Conservation (phyloP, 73 alveolate species). For the Blepharisma japonicum region DNA sequence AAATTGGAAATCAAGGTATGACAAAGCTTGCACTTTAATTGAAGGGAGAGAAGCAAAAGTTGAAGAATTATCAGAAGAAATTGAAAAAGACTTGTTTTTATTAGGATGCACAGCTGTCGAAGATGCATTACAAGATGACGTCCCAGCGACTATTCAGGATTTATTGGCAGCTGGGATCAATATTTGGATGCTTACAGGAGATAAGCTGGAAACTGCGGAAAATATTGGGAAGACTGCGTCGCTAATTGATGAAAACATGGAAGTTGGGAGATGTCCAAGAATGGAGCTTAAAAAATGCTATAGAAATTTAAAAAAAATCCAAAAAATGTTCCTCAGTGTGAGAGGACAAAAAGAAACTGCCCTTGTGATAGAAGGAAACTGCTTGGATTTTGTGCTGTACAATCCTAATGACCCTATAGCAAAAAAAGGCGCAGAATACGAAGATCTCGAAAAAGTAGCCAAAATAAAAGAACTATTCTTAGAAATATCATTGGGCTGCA, state of each 20-base stretch:
- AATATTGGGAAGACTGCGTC: slow-evolving; percentile 25
- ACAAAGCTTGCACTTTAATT: slow-evolving; percentile 24
- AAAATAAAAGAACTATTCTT: not conserved
- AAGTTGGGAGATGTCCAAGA: not conserved
- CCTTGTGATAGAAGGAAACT: slow-evolving; percentile 22
- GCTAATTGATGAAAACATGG: slow-evolving; percentile 22
- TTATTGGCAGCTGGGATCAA: slow-evolving; percentile 80
- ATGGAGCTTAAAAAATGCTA: not conserved
- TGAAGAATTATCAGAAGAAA: slow-evolving; percentile 43
- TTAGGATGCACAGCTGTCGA: slow-evolving; percentile 95
- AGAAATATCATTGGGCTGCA: slow-evolving; percentile 33
- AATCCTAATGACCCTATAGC: not conserved
- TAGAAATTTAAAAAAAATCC: not conserved
- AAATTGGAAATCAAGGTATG: slow-evolving; percentile 33
- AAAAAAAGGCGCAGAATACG: not conserved
- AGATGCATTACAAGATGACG: slow-evolving; percentile 94
- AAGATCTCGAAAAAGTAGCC: not conserved
- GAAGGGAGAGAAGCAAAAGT: slow-evolving; percentile 29
- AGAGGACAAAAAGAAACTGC: slow-evolving; percentile 20
- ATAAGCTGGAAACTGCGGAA: slow-evolving; percentile 97
- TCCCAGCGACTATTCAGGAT: slow-evolving; percentile 87
- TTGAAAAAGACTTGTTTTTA: slow-evolving; percentile 74
- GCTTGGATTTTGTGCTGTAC: not conserved
- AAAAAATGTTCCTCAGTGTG: not conserved
- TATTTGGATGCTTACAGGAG: slow-evolving; percentile 90